Evolutionary conservation across 257 asterid genomes (phyloP), one percentile per base, ranked within the genome.

Genomic region (Handroanthus guayacan): DNA sequence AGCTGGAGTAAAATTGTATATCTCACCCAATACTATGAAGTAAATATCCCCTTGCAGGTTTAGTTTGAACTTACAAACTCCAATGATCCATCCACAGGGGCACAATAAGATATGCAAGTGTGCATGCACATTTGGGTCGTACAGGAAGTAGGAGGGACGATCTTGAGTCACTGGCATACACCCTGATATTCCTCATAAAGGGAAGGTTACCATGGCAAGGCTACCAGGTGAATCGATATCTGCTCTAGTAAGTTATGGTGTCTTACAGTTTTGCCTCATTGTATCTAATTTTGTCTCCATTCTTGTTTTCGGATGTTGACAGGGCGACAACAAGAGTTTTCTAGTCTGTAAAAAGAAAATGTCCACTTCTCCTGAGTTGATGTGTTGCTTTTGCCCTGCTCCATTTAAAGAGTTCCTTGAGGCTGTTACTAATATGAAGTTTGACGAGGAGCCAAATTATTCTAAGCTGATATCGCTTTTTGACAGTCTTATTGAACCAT

Each of bases 161-260:
- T 82, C 98, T 92, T n/a, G 99, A 95, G 82, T 90, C 96, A 18
- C 81, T 90, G 71, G 96, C 96, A 5, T 90, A 90, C 80, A 90
- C 96, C 8, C 75, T 90, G 71, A 90, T 90, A 82, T 90, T 90
- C 82, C 91, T 90, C 38, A 87, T 88, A 41, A 92, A 90, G 81
- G 98, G 99, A 80, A 87, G 99, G 87, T 84, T 95, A 48, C 99
- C 99, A 3, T 95, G 99, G 99, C 99, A 95, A 86, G 98, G 99
- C 51, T 95, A 95, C 86, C 99, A 95, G 98, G 99, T 92, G 82
- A 62, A 75, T 64, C 77, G 70, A 38, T 72, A 65, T 47, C 57
- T 72, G 69, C 62, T 78, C 75, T 20, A 37, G 25, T 82, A 31
- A 67, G 18, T 72, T 72, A 43, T 75, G 75, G 18, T 11, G 17